Evolutionary conservation across 768 basidiomycete species (phyloP), one percentile per base, ranked within the genome.

Genomic region (Russula griseocarnosa): DNA sequence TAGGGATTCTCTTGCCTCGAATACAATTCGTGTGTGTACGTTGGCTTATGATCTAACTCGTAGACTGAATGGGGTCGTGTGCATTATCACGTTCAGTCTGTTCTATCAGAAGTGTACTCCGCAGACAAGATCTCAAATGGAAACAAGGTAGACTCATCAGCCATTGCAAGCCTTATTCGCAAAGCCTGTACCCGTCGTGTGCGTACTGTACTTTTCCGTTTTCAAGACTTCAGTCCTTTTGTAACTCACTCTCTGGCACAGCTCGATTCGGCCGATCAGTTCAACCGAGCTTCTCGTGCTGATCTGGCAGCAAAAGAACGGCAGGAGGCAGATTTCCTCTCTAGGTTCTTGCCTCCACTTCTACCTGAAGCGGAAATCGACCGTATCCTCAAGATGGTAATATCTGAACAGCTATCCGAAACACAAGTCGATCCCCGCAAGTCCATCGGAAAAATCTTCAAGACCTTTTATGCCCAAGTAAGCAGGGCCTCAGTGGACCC

Each of bases 251-350:
- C 52, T 51, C 49, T 59, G 44, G 44, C 32, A 2, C 61, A 91
- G 89, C 76, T 71, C 5, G 87, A 88, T 57, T 81, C 87, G 49
- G 83, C 83, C 22, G 68, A 74, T 10, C 81, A 84, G 68, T 91
- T 83, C 68, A 67, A 69, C 14, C 75, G 80, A 70, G 86, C 84
- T 26, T 77, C 80, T n/a, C 81, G 89, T 50, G 74, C 74, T 1
- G 88, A 90, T 60, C 81, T 90, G 44, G 87, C 86, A 26, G 78
- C 79, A 50, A 85, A 83, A 67, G 87, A 89, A 74, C 70, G 73
- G 6, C 73, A 71, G 32, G 87, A 90, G 76, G 83, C 76, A n/a
- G 74, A 76, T 49, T 70, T 87, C 34, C 73, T 90, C 47, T 74
- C 80, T 28, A 72, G 74, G 50, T 84, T 85, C 66, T 70, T 90